Evolutionary conservation across 192 early-diverging fungal species (phyloP), one percentile per base, ranked within the genome.

Genomic region (Backusella macrospora): DNA sequence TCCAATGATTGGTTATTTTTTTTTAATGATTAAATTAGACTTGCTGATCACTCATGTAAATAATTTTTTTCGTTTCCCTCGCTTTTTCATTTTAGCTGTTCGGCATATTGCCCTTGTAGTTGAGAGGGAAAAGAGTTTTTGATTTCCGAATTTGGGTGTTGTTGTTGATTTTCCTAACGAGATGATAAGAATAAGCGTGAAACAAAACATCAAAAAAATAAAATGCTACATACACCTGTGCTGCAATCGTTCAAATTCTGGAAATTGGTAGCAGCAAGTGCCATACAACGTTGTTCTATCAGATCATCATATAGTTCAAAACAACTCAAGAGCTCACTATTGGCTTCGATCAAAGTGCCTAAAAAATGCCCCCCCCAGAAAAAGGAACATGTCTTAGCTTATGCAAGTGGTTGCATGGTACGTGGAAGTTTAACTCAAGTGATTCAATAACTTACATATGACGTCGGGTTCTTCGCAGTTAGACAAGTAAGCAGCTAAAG

Each of bases 251-350:
- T 70, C n/a, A 72, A 29, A 5, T 65, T 12, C 38, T 73, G 73
- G 16, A 82, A 88, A 16, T 78, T 82, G 42, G 76, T 77, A 9
- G 78, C 85, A 9, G 83, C 84, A 43, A 69, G 63, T 62, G 49
- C 71, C 43, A 88, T 26, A 21, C 80, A 79, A 21, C 80, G 74
- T 37, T 80, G 79, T 65, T 88, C 87, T 72, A 88, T 73, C 82
- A 88, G 86, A 55, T 88, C 85, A 42, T 85, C 80, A 59, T 88
- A 88, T 0, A 84, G 72, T 43, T 86, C 85, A 65, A 88, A 88
- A 5, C 82, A 72, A 45, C 80, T 85, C 6, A 86, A 71, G 3
- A 86, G 47, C 43, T 86, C 84, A 48, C 80, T 81, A 68, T 88
- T 88, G 63, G 83, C 81, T 0, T 80, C 76, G 62, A 88, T 45